Percentiles rank a stretch among this genome's conserved stretches.
Conservation (phyloP, 805 yeast species). For the Nakazawaea wickerhamii region DNA sequence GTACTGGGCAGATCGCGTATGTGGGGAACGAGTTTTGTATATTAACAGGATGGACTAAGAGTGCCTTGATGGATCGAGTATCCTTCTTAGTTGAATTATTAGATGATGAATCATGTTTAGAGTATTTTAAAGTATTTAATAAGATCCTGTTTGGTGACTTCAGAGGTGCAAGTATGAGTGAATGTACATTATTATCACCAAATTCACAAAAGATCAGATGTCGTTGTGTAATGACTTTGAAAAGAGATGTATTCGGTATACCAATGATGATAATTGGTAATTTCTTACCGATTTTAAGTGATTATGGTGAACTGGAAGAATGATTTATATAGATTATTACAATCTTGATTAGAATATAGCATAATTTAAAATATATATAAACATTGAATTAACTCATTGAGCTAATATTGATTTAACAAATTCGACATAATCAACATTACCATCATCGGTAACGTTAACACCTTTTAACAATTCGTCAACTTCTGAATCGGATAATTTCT, state of each 20-base stretch:
- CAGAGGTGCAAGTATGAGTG: conserved; percentile 82
- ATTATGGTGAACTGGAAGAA: conserved; percentile 12
- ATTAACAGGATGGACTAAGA: conserved; percentile 84
- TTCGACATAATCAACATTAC: conserved; percentile 90
- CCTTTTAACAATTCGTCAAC: conserved; percentile 96
- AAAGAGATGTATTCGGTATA: conserved; percentile 91
- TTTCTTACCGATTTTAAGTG: conserved; percentile 68
- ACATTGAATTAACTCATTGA: conserved; percentile 40
- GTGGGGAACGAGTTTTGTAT: conserved; percentile 92
- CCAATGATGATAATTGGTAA: conserved; percentile 97
- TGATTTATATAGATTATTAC: neutral
- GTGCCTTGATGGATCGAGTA: conserved; percentile 57
- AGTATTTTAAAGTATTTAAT: conserved; percentile 81
- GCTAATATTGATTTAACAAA: conserved; percentile 91
- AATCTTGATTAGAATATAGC: conserved; percentile 1
- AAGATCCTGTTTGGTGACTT: conserved; percentile 89
- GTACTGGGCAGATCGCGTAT: conserved; percentile 93
- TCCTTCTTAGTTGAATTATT: conserved; percentile 77
- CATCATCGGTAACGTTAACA: conserved; percentile 87
- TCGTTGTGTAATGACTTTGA: conserved; percentile 86
- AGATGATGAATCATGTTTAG: conserved; percentile 83
- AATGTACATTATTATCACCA: conserved; percentile 69
- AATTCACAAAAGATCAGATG: conserved; percentile 57
- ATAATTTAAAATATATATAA: neutral
- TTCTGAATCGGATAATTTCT: conserved; percentile 82